Percentiles rank a stretch among this genome's conserved stretches.
Evolutionary conservation across 495 filamentous ascomycete genomes (phyloP).

Genomic region (Neurospora tetrasperma): DNA sequence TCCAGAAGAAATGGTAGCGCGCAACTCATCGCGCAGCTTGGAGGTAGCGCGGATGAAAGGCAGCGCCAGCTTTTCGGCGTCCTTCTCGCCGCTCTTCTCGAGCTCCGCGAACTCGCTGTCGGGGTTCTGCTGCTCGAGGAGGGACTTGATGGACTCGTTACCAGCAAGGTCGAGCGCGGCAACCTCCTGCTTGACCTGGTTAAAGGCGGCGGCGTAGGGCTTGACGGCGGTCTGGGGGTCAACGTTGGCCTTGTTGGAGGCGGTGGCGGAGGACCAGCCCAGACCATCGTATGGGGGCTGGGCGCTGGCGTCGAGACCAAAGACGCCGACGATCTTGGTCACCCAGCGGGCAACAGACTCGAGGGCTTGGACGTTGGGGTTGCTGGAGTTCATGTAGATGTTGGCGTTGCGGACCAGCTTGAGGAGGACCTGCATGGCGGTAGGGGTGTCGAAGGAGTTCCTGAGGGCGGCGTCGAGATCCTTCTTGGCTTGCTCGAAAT

Average conservation of each 20-base stretch:
- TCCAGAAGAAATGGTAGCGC: constrained; percentile 42
- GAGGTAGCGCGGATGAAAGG: constrained; percentile 57
- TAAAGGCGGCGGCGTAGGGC: constrained; percentile 33
- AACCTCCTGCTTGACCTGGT: constrained; percentile 29
- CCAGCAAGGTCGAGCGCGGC: constrained; percentile 25
- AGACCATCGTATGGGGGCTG: constrained; percentile 49
- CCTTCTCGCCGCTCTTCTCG: constrained; percentile 27
- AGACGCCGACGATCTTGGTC: constrained; percentile 70
- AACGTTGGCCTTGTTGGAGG: constrained; percentile 41
- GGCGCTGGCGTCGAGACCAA: constrained; percentile 70
- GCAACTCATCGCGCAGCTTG: constrained; percentile 55
- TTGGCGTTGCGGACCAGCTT: constrained; percentile 68
- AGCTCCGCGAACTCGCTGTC: constrained; percentile 30
- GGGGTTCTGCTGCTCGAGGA: constrained; percentile 28
- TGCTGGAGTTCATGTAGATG: constrained; percentile 49
- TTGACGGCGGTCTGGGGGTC: constrained; percentile 35
- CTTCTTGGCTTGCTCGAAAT: constrained; percentile 52
- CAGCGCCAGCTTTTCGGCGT: constrained; percentile 44
- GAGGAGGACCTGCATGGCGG: constrained; percentile 62
- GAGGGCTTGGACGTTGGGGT: constrained; percentile 41
- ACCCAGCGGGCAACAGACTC: constrained; percentile 65
- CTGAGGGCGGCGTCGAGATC: constrained; percentile 57
- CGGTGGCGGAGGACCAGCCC: constrained; percentile 72
- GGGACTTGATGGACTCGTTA: constrained; percentile 13
- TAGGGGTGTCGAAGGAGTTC: constrained; percentile 84